Conservation (phyloP, 2,329 filamentous ascomycete genomes). For the Calonectria pauciramosa region DNA sequence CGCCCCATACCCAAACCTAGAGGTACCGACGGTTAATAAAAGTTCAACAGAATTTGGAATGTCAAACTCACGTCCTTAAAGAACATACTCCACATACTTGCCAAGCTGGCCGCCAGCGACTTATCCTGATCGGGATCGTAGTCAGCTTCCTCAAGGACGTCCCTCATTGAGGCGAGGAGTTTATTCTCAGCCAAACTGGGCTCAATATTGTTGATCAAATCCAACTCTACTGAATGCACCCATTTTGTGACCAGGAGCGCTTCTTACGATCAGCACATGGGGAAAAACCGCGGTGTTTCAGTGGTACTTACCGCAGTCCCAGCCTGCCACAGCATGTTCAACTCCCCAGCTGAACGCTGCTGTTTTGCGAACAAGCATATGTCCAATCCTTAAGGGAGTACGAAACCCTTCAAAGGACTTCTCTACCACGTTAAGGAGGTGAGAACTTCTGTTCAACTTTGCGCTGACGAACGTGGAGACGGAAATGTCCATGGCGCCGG, state of each 20-base stretch:
- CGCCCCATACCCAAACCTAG: background rate
- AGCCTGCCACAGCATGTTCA: background rate
- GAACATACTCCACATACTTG: background rate
- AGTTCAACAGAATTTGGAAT: background rate
- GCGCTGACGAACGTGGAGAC: background rate
- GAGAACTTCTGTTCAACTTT: background rate
- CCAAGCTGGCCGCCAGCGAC: background rate
- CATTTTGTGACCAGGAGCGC: background rate
- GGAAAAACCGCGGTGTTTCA: too few relatives aligned
- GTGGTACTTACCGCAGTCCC: background rate
- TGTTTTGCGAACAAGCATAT: background rate
- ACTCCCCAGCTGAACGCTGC: background rate
- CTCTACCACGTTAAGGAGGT: background rate
- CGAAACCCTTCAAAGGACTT: background rate
- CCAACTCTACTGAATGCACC: background rate
- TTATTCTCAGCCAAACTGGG: background rate
- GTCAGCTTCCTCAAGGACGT: background rate
- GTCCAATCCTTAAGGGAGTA: background rate
- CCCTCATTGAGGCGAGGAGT: background rate
- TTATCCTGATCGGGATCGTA: background rate
- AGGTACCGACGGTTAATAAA: background rate
- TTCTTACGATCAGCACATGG: background rate
- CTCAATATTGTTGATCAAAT: background rate
- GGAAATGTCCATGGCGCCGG: background rate
- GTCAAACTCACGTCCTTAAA: background rate